Evolutionary conservation across 371 early-diverging fungal genomes (phyloP).

Genomic region (Mucor plumbeus): DNA sequence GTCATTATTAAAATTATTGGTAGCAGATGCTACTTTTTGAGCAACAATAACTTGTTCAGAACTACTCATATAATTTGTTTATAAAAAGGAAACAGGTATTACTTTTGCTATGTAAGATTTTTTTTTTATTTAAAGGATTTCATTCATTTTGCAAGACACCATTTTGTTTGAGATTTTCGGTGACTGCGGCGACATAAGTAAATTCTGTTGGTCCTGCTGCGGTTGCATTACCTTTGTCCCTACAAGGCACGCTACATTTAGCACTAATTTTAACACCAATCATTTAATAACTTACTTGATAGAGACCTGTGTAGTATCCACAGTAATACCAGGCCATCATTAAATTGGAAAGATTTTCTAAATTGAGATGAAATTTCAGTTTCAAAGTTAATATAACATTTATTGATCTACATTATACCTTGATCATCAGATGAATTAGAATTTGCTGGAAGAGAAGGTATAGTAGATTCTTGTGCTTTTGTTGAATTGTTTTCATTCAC

Average conservation of each 20-base stretch:
- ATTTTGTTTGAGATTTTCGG: neutral
- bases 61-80: conserved; percentile 7
- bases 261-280: neutral
- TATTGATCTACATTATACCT: neutral
- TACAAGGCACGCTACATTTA: neutral
- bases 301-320: conserved; percentile 33
- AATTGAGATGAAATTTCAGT: neutral
- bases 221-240: conserved; percentile 8
- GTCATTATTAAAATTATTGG: neutral
- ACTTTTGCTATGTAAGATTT: neutral
- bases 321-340: conserved; percentile 35
- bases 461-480: neutral
- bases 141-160: neutral
- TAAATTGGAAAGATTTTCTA: conserved; percentile 23
- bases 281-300: conserved; percentile 16
- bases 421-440: neutral
- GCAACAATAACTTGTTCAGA: neutral
- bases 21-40: neutral
- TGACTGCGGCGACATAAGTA: conserved; percentile 15
- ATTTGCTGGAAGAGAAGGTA: neutral
- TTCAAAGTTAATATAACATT: neutral
- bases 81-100: neutral
- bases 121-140: neutral
- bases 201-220: conserved; percentile 15
- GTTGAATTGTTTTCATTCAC: neutral